A percentile compares a stretch with the other conserved stretches of the same genome.
phyloP scores from a whole-genome alignment of 1,284 basidiomycete species.

The Erythrobasidium hasegawianum region DNA sequence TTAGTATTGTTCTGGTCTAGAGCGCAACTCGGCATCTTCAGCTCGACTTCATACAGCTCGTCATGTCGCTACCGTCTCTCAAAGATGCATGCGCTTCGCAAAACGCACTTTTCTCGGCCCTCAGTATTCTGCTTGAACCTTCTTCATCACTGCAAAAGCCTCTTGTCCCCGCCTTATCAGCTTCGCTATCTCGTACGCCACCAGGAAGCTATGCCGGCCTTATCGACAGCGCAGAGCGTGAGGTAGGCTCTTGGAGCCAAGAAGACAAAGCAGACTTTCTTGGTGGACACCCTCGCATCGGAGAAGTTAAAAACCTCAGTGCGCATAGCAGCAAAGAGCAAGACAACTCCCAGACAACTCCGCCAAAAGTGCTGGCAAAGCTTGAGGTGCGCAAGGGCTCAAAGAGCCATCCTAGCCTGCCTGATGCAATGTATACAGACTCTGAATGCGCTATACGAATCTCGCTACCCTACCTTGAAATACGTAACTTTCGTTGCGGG shows the following conservation, averaged over 20 bases:
- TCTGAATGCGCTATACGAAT: constrained; percentile 73
- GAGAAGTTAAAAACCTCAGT: constrained; percentile 67
- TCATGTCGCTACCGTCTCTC: constrained; percentile 16
- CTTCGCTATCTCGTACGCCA: neutral
- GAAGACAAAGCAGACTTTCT: constrained; percentile 65
- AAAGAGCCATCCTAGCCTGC: neutral
- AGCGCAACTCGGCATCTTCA: too few species aligned
- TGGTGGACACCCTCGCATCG: constrained; percentile 79
- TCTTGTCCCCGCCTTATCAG: constrained; percentile 29
- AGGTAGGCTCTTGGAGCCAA: constrained; percentile 60
- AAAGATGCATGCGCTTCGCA: neutral
- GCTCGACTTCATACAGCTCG: neutral
- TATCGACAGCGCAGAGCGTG: constrained; percentile 59
- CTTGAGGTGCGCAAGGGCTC: constrained; percentile 39
- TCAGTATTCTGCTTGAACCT: constrained; percentile 19
- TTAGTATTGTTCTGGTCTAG: too few species aligned
- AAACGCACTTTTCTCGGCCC: neutral
- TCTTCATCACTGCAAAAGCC: constrained; percentile 20
- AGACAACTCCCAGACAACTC: constrained; percentile 49
- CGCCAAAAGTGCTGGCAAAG: constrained; percentile 40
- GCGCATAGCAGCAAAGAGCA: constrained; percentile 73
- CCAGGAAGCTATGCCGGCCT: constrained; percentile 57
- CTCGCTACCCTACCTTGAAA: constrained; percentile 65
- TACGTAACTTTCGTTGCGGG: constrained; percentile 92
- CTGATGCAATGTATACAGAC: constrained; percentile 16